phyloP scores from a whole-genome alignment of 352 stramenopile species.

The Phytophthora agathidicida region DNA sequence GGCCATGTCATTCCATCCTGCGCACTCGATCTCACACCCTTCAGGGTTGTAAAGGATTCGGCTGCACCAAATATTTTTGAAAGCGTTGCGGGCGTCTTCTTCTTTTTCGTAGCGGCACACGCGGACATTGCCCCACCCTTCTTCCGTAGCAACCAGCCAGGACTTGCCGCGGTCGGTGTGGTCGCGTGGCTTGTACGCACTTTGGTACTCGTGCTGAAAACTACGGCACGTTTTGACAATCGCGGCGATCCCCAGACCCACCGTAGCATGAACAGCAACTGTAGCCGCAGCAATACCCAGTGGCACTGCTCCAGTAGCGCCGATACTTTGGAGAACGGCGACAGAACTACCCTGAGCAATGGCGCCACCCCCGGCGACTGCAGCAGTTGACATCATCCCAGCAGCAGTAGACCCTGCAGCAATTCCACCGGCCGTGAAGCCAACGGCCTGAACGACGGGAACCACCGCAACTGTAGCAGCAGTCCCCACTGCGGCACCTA shows the following conservation, averaged over 20 bases:
- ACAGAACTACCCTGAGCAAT: slow-evolving; percentile 40
- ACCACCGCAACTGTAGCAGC: slow-evolving; percentile 1
- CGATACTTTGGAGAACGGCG: slow-evolving; percentile 53
- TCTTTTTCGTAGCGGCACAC: slow-evolving; percentile 27
- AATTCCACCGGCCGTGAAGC: slow-evolving; percentile 45
- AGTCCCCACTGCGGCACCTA: slow-evolving; percentile 8
- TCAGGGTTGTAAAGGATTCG: slow-evolving; percentile 23
- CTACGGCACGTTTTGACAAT: slow-evolving; percentile 26
- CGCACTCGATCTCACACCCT: slow-evolving; percentile 11
- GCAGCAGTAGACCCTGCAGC: slow-evolving; percentile 37
- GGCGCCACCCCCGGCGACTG: slow-evolving; percentile 39
- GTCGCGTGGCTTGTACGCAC: slow-evolving; percentile 19
- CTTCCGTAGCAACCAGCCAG: slow-evolving; percentile 32
- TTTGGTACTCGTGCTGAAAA: slow-evolving; percentile 21
- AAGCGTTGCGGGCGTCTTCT: slow-evolving; percentile 6
- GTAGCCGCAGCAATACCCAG: not conserved
- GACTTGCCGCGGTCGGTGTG: not conserved
- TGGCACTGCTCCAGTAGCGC: slow-evolving; percentile 20
- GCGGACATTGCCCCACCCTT: slow-evolving; percentile 27
- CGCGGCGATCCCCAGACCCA: not conserved
- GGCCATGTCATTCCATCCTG: slow-evolving; percentile 19
- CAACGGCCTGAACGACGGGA: slow-evolving; percentile 23
- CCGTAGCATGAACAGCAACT: too few relatives aligned
- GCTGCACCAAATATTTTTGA: slow-evolving; percentile 26
- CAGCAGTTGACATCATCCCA: slow-evolving; percentile 54